Conservation (phyloP, 495 filamentous ascomycete genomes). For the Aspergillus wentii region DNA sequence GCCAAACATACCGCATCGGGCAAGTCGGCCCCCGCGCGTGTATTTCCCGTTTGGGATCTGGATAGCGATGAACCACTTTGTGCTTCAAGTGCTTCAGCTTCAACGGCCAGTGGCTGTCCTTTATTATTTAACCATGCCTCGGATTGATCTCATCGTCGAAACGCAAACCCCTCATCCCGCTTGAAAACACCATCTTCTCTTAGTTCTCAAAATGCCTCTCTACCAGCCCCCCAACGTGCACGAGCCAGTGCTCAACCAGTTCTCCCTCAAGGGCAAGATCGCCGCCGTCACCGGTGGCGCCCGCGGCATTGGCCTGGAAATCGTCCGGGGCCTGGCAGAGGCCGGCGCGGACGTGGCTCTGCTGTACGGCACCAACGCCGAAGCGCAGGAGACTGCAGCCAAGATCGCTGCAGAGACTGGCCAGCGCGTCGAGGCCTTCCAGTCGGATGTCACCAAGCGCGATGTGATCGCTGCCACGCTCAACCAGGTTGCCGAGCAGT, state of each 20-base stretch:
- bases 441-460: constrained; percentile 56
- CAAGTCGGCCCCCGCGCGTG: too few relatives aligned
- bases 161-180: too few relatives aligned
- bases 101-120: too few relatives aligned
- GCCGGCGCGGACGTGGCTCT: constrained; percentile 71
- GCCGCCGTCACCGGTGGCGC: constrained; percentile 53
- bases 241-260: constrained; percentile 31
- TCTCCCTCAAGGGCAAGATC: constrained; percentile 60
- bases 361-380: constrained; percentile 69
- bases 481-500: constrained; percentile 52
- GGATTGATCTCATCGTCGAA: too few relatives aligned
- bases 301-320: constrained; percentile 66
- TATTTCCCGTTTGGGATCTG: too few relatives aligned
- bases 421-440: constrained; percentile 52
- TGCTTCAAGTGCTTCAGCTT: too few relatives aligned
- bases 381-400: constrained; percentile 55
- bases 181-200: too few relatives aligned
- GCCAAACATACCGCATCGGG: too few relatives aligned
- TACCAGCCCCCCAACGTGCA: constrained; percentile 23
- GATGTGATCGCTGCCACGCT: constrained; percentile 47
- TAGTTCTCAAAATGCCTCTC: not conserved
- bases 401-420: constrained; percentile 61
- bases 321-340: constrained; percentile 64
- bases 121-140: too few relatives aligned
- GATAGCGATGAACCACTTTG: too few relatives aligned